Percentiles rank a stretch among this genome's conserved stretches.
phyloP scores from a whole-genome alignment of 495 filamentous ascomycete genomes.

The Hypoxylon trugodes region DNA sequence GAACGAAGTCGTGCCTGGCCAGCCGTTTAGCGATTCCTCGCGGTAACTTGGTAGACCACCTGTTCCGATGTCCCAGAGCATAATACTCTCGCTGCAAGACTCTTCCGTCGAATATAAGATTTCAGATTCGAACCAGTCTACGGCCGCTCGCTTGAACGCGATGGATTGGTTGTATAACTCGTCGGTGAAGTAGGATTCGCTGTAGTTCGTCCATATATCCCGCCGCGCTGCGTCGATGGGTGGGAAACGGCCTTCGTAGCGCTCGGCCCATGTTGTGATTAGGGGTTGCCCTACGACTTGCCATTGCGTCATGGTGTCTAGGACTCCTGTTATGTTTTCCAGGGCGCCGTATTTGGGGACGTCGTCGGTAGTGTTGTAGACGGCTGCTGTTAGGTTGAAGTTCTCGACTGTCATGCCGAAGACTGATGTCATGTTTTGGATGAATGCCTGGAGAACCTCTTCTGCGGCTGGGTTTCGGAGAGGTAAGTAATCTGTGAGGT shows the following conservation, averaged over 20 bases:
- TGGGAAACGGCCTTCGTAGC: slow-evolving; percentile 49
- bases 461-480: slow-evolving; percentile 49
- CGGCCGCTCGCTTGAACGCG: slow-evolving; percentile 40
- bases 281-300: slow-evolving; percentile 41
- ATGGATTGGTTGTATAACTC: slow-evolving; percentile 41
- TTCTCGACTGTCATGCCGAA: slow-evolving; percentile 52
- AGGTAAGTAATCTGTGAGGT: slow-evolving; percentile 50
- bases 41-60: slow-evolving; percentile 52
- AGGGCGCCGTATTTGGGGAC: slow-evolving; percentile 30
- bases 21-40: slow-evolving; percentile 43
- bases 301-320: slow-evolving; percentile 34
- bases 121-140: slow-evolving; percentile 49
- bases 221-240: slow-evolving; percentile 48
- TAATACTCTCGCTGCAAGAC: slow-evolving; percentile 50
- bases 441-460: slow-evolving; percentile 45
- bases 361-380: slow-evolving; percentile 42
- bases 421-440: slow-evolving; percentile 69
- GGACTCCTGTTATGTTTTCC: slow-evolving; percentile 6
- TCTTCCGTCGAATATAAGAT: slow-evolving; percentile 47
- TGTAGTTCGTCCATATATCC: slow-evolving; percentile 28
- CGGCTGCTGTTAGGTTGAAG: slow-evolving; percentile 43
- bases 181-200: slow-evolving; percentile 34
- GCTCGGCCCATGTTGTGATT: slow-evolving; percentile 34
- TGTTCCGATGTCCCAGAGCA: slow-evolving; percentile 53
- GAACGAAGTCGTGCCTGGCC: slow-evolving; percentile 42